Base-by-base conservation (phyloP, 2,329 filamentous ascomycete species). In the Fusarium sp. region DNA sequence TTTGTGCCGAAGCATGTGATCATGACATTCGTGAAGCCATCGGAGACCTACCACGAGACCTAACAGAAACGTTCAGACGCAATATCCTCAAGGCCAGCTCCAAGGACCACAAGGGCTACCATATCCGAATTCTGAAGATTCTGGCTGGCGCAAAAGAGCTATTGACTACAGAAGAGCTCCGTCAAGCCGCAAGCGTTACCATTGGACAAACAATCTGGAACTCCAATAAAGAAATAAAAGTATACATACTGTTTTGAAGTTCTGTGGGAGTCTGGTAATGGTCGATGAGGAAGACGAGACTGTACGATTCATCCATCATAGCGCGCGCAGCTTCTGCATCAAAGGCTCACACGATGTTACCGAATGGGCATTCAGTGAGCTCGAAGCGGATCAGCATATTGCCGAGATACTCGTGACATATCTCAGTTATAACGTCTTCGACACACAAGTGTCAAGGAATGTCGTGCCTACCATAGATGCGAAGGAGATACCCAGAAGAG, bases 161-260 rank as follows among this genome's bases (percentile, higher is more conserved):
- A 0, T 58, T 83, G 10, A 77, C 75, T 1, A 64, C 50, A 0
- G 71, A 78, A 0, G 77, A 83, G 50, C 68, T 84, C 48, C 73
- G 75, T 19, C 81, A 83, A 72, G 79, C 80, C 7, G 51, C 82
- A 0, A 81, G 80, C 16, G 78, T 84, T 0, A 58, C 62, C 4
- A 75, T 77, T 8, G 79, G 80, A 3, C 65, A 80, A 14, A 50
- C 66, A 0, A 30, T 31, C 2, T 80, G 76, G 77, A 57, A 75
- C 16, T 67, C 66, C 1, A 34, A 41, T 21, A 19, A 19, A 4
- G 49, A 66, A 1, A n/a, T 70, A 4, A 78, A 77, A 60, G 78
- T 18, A 65, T 80, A 1, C 58, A 71, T 28, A 52, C 65, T 0
- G 55, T 66, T 3, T 52, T 81, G 4, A 59, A 61, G 16, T 78